Percentiles rank a stretch among this genome's conserved stretches.
phyloP scores from a whole-genome alignment of 768 basidiomycete species.

The Termitomyces sp. region DNA sequence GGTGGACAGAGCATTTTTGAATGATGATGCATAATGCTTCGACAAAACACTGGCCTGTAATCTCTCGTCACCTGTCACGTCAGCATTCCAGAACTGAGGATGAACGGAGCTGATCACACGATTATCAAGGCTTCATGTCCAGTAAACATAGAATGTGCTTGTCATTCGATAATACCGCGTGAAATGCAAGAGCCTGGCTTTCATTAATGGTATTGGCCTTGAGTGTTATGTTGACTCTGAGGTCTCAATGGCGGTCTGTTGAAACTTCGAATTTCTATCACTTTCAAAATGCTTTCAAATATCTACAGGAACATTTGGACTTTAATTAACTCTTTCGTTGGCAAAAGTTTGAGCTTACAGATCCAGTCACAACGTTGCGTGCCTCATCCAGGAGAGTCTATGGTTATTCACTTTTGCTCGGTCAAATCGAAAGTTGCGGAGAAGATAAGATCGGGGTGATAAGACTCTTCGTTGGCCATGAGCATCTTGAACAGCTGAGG shows the following conservation, averaged over 20 bases:
- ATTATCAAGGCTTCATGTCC: not conserved
- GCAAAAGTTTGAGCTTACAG: no score
- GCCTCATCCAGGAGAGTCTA: no score
- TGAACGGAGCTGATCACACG: not conserved
- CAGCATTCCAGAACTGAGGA: not conserved
- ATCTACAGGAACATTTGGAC: not conserved
- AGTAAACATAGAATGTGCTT: not conserved
- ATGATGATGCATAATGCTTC: not conserved
- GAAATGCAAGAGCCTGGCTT: not conserved
- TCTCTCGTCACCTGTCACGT: not conserved
- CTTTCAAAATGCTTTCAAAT: not conserved
- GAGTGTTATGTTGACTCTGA: not conserved
- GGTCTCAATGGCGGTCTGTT: not conserved
- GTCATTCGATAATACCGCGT: not conserved
- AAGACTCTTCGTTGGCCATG: no score
- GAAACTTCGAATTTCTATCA: not conserved
- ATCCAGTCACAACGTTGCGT: no score
- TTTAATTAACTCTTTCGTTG: no score
- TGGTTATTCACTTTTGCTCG: no score
- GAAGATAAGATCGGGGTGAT: no score
- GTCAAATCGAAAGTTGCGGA: no score
- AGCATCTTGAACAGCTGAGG: no score
- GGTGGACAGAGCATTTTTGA: conserved; percentile 7
- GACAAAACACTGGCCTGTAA: not conserved
- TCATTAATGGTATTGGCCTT: not conserved